phyloP scores from a whole-genome alignment of 345 rosid species.

The Hibiscus mutabilis region DNA sequence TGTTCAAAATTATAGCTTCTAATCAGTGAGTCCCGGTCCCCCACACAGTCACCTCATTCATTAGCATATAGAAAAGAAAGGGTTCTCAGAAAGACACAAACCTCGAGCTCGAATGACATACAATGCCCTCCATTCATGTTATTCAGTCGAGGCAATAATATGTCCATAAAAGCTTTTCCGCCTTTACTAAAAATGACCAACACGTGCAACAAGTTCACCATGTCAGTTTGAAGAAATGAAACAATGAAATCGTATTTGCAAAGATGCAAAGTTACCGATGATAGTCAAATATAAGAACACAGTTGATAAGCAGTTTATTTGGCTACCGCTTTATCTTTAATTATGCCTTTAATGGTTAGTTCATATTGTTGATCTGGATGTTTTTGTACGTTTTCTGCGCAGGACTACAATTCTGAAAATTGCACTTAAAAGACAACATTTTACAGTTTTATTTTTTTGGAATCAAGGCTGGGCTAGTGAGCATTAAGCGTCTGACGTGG shows the following conservation, averaged over 20 bases:
- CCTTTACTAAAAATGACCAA: slow-evolving; percentile 49
- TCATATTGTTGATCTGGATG: too few species aligned
- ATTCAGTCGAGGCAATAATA: slow-evolving; percentile 74
- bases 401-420: too few species aligned
- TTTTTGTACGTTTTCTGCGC: too few species aligned
- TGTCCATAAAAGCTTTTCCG: slow-evolving; percentile 81
- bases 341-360: too few species aligned
- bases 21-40: neutral
- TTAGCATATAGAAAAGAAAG: neutral
- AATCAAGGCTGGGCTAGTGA: too few species aligned
- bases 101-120: slow-evolving; percentile 98
- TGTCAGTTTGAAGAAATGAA: slow-evolving; percentile 11
- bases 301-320: too few species aligned
- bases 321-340: too few species aligned
- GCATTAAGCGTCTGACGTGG: too few species aligned
- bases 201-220: neutral
- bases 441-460: too few species aligned
- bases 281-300: slow-evolving; percentile 78
- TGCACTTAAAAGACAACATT: too few species aligned
- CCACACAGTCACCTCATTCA: neutral
- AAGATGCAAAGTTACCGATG: slow-evolving; percentile 42
- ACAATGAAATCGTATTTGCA: neutral
- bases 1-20: neutral
- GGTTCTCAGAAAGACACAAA: slow-evolving; percentile 21
- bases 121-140: slow-evolving; percentile 67